These are phyloP conservation scores for Heterobasidion parviporum DNA, from an alignment of 1,284 basidiomycete genomes.

Conservation along the genomic window DNA sequence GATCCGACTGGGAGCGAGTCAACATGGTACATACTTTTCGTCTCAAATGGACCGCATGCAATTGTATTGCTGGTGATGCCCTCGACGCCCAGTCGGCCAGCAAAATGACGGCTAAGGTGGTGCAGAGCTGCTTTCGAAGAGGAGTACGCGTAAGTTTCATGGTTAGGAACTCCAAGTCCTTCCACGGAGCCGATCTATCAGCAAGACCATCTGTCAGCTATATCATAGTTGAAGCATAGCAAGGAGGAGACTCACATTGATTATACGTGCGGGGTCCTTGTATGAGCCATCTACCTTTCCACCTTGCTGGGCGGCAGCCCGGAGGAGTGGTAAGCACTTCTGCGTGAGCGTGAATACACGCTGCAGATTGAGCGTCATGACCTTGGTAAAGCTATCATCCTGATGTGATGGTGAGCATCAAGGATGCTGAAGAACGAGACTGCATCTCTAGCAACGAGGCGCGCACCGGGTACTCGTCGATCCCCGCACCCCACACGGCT, in stretches of 20 bases:
- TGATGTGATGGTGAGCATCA: slow-evolving; percentile 15
- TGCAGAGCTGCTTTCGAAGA: slow-evolving; percentile 57
- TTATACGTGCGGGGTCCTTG: slow-evolving; percentile 49
- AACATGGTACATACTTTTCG: slow-evolving; percentile 31
- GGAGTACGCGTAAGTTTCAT: slow-evolving; percentile 66
- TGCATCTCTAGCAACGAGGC: background rate
- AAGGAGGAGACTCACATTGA: slow-evolving; percentile 38
- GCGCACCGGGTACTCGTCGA: slow-evolving; percentile 49
- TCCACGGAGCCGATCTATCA: slow-evolving; percentile 61
- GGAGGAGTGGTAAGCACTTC: slow-evolving; percentile 54
- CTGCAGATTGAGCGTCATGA: slow-evolving; percentile 61
- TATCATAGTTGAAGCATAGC: background rate
- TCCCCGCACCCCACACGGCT: slow-evolving; percentile 50
- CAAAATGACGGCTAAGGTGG: slow-evolving; percentile 58
- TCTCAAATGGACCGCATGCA: slow-evolving; percentile 51
- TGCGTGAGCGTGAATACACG: slow-evolving; percentile 67
- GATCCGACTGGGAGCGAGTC: background rate
- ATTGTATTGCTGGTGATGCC: slow-evolving; percentile 64
- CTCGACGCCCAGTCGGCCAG: slow-evolving; percentile 48
- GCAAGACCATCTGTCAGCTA: background rate
- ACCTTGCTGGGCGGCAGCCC: slow-evolving; percentile 38
- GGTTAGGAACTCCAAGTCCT: slow-evolving; percentile 40
- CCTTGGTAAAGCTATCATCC: slow-evolving; percentile 48
- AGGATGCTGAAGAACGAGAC: too few relatives aligned
- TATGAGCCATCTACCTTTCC: slow-evolving; percentile 29